These are phyloP conservation scores for Sporothrix pallida DNA, from an alignment of 2,329 filamentous ascomycete genomes.

Conservation along the genomic window DNA sequence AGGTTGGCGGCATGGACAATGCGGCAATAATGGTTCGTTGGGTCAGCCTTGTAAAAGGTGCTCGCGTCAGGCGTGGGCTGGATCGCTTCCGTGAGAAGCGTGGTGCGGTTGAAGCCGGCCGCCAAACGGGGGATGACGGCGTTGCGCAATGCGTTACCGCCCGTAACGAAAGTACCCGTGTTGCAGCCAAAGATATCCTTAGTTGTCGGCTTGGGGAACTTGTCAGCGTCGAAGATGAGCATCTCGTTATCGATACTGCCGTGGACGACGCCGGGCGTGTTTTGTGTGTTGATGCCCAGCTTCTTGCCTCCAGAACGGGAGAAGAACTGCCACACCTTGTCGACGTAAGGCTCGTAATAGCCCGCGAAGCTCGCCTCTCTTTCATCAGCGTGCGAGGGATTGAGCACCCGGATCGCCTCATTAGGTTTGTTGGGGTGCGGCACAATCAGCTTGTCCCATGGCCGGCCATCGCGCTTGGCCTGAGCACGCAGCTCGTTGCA, in stretches of 20 bases:
- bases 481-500: conserved; percentile 62
- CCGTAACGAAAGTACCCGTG: conserved; percentile 63
- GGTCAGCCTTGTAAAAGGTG: conserved; percentile 49
- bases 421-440: conserved; percentile 34
- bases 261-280: conserved; percentile 57
- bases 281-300: conserved; percentile 69
- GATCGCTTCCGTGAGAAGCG: conserved; percentile 47
- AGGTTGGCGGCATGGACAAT: conserved; percentile 61
- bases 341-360: conserved; percentile 53
- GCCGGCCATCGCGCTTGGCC: conserved; percentile 58
- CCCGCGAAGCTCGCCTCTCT: conserved; percentile 52
- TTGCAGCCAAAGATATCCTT: conserved; percentile 71
- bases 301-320: conserved; percentile 37
- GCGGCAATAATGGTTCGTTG: conserved; percentile 64
- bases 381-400: conserved; percentile 52
- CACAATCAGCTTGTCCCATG: conserved; percentile 65
- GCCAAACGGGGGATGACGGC: conserved; percentile 56
- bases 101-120: conserved; percentile 60
- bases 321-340: conserved; percentile 50
- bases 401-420: conserved; percentile 50
- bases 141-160: conserved; percentile 48
- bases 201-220: conserved; percentile 62
- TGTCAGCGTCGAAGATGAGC: conserved; percentile 39
- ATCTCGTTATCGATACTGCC: conserved; percentile 52
- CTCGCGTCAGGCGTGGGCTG: conserved; percentile 43